These are phyloP conservation scores for Trichoderma parareesei DNA, from an alignment of 495 filamentous ascomycete genomes.

Conservation along the genomic window DNA sequence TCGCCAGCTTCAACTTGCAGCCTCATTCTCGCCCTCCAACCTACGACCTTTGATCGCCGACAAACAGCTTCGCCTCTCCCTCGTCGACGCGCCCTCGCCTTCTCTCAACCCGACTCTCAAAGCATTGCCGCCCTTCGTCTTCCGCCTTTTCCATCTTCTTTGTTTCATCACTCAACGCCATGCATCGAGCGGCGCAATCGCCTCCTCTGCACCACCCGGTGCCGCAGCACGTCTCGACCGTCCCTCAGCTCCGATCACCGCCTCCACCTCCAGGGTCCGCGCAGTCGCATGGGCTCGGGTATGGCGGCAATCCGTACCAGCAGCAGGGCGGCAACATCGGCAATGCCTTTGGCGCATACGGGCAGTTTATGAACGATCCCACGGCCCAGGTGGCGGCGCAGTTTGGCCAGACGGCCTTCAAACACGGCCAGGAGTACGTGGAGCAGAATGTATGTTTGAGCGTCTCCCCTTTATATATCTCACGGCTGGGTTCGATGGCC, in stretches of 20 bases:
- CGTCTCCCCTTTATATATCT: background rate
- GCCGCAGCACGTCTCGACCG: constrained; percentile 95
- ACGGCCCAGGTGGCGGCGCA: constrained; percentile 96
- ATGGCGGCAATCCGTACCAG: constrained; percentile 61
- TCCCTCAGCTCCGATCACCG: constrained; percentile 96
- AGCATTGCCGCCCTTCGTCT: background rate
- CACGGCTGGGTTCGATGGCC: too few species aligned
- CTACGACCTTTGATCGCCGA: background rate
- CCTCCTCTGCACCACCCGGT: constrained; percentile 97
- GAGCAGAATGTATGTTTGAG: constrained; percentile 69
- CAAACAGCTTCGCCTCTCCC: background rate
- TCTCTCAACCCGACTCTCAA: constrained; percentile 14
- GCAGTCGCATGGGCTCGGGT: constrained; percentile 49
- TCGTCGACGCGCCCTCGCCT: background rate
- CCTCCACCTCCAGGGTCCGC: constrained; percentile 70
- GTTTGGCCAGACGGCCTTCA: constrained; percentile 83
- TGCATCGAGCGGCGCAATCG: constrained; percentile 44
- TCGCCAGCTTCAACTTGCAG: background rate
- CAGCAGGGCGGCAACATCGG: constrained; percentile 40
- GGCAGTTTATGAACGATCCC: constrained; percentile 88
- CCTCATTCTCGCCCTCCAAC: background rate
- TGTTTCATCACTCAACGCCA: constrained; percentile 60
- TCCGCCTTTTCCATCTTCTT: constrained; percentile 64
- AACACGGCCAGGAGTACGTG: constrained; percentile 81
- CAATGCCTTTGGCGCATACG: constrained; percentile 63